phyloP scores from a whole-genome alignment of 805 yeast genomes.

The Candida methanosorbosa region DNA sequence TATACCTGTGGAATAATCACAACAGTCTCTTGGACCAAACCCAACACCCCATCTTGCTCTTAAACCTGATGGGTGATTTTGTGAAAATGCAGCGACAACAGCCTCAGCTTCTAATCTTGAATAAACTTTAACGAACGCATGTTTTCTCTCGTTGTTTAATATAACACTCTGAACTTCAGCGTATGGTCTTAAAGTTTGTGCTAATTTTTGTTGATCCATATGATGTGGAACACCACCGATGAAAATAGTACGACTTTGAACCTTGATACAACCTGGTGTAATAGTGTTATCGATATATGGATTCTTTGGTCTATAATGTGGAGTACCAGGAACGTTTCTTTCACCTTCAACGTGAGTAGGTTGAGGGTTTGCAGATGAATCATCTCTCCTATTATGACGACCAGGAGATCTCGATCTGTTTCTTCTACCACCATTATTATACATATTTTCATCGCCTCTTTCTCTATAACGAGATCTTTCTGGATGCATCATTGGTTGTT shows the following conservation, averaged over 20 bases:
- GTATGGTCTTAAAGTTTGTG: constrained; percentile 65
- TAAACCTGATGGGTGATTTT: constrained; percentile 47
- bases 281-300: constrained; percentile 62
- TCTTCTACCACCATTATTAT: constrained; percentile 33
- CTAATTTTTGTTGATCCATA: constrained; percentile 70
- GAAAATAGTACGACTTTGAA: constrained; percentile 82
- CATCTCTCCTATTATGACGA: constrained; percentile 12
- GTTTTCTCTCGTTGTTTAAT: constrained; percentile 80
- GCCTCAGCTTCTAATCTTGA: constrained; percentile 87
- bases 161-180: constrained; percentile 92
- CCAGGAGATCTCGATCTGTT: constrained; percentile 41
- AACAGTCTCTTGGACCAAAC: constrained; percentile 97
- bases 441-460: constrained; percentile 15
- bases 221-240: constrained; percentile 86
- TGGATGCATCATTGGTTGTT: constrained; percentile 9
- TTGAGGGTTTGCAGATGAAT: constrained; percentile 16
- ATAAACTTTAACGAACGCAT: constrained; percentile 92
- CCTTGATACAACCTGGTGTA: constrained; percentile 75
- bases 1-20: constrained; percentile 86
- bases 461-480: constrained; percentile 7
- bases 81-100: constrained; percentile 60
- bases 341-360: constrained; percentile 42
- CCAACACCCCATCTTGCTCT: constrained; percentile 99
- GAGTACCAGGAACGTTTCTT: constrained; percentile 58
- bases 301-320: constrained; percentile 69